Conservation (phyloP, 1,284 basidiomycete species). For the Microbotryum lychnidis-dioicae region DNA sequence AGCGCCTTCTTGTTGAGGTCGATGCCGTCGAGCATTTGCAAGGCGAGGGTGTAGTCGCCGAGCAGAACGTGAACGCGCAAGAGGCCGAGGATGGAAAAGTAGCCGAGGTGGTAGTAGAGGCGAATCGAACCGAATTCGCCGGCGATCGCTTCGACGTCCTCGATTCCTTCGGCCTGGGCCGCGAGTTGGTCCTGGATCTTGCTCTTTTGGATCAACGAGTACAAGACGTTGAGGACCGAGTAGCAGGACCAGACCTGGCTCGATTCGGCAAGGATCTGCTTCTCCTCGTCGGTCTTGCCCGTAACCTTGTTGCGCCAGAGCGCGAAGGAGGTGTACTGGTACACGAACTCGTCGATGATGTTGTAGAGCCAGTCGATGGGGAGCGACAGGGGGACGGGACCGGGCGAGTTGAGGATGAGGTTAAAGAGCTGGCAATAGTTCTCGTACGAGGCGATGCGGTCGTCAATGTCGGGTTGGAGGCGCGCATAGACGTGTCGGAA, state of each 20-base stretch:
- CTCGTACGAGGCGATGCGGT: conserved; percentile 96
- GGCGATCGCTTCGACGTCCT: conserved; percentile 74
- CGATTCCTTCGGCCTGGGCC: conserved; percentile 65
- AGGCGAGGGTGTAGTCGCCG: conserved; percentile 87
- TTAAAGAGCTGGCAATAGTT: conserved; percentile 98
- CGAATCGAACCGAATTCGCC: conserved; percentile 86
- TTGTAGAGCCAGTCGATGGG: conserved; percentile 99
- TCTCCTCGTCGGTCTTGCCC: conserved; percentile 81
- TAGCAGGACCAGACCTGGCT: conserved; percentile 81
- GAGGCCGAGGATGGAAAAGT: conserved; percentile 92
- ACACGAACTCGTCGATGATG: conserved; percentile 98
- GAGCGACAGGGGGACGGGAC: conserved; percentile 80
- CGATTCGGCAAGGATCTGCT: conserved; percentile 56
- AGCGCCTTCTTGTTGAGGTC: conserved; percentile 81
- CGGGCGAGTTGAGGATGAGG: conserved; percentile 87
- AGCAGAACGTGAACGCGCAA: conserved; percentile 91
- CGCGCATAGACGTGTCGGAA: conserved; percentile 70
- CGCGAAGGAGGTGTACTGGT: conserved; percentile 95
- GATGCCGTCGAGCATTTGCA: conserved; percentile 91
- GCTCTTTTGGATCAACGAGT: conserved; percentile 95
- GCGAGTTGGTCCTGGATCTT: conserved; percentile 87
- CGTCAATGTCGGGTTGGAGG: conserved; percentile 84
- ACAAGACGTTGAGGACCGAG: conserved; percentile 93
- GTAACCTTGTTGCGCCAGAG: conserved; percentile 80
- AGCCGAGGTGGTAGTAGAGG: conserved; percentile 91